Evolutionary conservation across 257 asterid species (phyloP).

Genomic region (Marsdenia floribunda): DNA sequence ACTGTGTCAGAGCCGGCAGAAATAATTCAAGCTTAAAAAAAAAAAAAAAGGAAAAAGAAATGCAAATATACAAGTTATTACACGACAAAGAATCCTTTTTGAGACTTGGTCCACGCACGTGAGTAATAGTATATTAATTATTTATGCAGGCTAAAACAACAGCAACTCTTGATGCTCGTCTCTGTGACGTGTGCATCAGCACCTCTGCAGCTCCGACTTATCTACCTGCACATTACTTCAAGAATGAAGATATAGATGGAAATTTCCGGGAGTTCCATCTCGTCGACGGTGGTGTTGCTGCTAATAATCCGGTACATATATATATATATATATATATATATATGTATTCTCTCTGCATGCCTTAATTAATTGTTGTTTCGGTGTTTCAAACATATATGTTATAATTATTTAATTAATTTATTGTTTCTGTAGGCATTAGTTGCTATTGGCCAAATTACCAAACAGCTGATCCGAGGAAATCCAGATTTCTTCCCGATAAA

Average conservation of each 20-base stretch:
- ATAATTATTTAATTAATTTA: background rate
- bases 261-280: constrained; percentile 32
- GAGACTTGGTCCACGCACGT: too few species aligned
- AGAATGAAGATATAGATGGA: constrained; percentile 19
- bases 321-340: too few species aligned
- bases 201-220: constrained; percentile 63
- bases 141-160: constrained; percentile 25
- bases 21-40: too few species aligned
- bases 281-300: constrained; percentile 50
- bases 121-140: background rate
- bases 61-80: too few species aligned
- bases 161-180: constrained; percentile 24
- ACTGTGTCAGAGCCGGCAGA: too few species aligned
- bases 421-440: constrained; percentile 29
- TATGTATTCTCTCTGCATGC: too few species aligned
- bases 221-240: constrained; percentile 44
- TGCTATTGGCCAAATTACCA: constrained; percentile 41
- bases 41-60: too few species aligned
- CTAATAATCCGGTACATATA: constrained; percentile 53
- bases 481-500: constrained; percentile 30
- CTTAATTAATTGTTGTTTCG: too few species aligned
- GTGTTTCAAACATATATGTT: too few species aligned
- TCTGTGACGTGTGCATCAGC: constrained; percentile 49
- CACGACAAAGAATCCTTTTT: too few species aligned
- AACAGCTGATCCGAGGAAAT: constrained; percentile 40